Evolutionary conservation across 1,284 basidiomycete genomes (phyloP).

Genomic region (Ustilago vetiveriae): DNA sequence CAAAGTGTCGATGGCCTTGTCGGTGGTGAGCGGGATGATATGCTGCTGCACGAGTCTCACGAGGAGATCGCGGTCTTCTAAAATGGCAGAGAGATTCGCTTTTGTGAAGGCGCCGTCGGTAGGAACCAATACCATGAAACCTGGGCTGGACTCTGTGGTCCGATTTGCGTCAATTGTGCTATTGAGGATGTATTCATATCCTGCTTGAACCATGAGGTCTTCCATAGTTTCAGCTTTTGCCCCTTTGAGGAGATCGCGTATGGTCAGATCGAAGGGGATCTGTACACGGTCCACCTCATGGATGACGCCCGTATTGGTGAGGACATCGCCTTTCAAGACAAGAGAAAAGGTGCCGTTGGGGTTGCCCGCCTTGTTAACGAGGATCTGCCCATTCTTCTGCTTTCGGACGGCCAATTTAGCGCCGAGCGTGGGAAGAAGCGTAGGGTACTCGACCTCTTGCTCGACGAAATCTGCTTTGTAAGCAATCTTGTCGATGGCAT

Average conservation of each 20-base stretch:
- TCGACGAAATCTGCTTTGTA: conserved; percentile 75
- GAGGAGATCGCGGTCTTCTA: conserved; percentile 70
- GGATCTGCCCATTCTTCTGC: conserved; percentile 43
- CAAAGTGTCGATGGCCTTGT: conserved; percentile 24
- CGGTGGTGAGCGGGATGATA: conserved; percentile 75
- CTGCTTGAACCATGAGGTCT: conserved; percentile 73
- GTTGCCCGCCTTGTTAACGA: conserved; percentile 28
- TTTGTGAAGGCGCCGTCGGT: conserved; percentile 89
- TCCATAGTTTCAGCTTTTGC: conserved; percentile 83
- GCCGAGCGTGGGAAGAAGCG: conserved; percentile 48
- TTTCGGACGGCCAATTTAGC: conserved; percentile 36
- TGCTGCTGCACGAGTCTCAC: conserved; percentile 84
- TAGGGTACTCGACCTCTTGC: conserved; percentile 55
- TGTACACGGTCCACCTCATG: conserved; percentile 86
- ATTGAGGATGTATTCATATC: conserved; percentile 84
- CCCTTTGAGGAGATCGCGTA: conserved; percentile 83
- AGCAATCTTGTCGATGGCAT: conserved; percentile 79
- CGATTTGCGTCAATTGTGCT: conserved; percentile 71
- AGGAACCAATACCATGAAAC: conserved; percentile 77
- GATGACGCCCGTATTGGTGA: conserved; percentile 88
- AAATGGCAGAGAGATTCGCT: conserved; percentile 84
- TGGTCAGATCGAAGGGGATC: conserved; percentile 84
- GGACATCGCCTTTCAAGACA: conserved; percentile 72
- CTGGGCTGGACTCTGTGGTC: conserved; percentile 3
- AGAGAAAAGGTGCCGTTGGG: conserved; percentile 17